phyloP scores from a whole-genome alignment of 2,329 filamentous ascomycete genomes.

The Nothophoma quercina region DNA sequence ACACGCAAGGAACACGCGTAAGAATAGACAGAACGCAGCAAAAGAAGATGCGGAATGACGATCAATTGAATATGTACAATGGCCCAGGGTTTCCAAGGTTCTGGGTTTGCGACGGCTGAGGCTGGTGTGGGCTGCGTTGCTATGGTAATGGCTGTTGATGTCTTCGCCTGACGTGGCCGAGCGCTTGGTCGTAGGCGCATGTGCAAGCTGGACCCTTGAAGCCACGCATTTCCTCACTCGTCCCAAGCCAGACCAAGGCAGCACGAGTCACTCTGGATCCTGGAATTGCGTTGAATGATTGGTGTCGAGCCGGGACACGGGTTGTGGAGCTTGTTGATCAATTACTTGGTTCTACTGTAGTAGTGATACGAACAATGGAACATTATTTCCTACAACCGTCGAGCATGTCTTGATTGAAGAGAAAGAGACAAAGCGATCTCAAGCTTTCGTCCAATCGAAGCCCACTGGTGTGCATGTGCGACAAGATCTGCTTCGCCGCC shows the following conservation, averaged over 20 bases:
- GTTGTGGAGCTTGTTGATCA: background rate
- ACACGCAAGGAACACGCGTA: too few relatives aligned
- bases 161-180: slow-evolving; percentile 38
- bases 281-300: background rate
- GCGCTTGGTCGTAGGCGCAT: too few relatives aligned
- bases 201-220: too few relatives aligned
- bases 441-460: background rate
- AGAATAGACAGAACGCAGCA: slow-evolving; percentile 1
- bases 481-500: slow-evolving; percentile 4
- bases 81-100: slow-evolving; percentile 5
- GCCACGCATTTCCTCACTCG: background rate
- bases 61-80: slow-evolving; percentile 37
- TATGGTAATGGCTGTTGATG: slow-evolving; percentile 37
- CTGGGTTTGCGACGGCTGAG: slow-evolving; percentile 24
- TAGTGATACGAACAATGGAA: background rate
- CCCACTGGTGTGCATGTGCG: background rate
- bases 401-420: background rate
- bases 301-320: slow-evolving; percentile 5
- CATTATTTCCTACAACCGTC: too few relatives aligned
- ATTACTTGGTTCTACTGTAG: background rate
- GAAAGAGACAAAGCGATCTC: background rate
- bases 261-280: background rate
- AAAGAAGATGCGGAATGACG: slow-evolving; percentile 4
- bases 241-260: slow-evolving; percentile 6
- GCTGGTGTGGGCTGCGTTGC: slow-evolving; percentile 45